These are phyloP conservation scores for Cyclotella baltica DNA, from an alignment of 108 stramenopile genomes.

Conservation along the genomic window DNA sequence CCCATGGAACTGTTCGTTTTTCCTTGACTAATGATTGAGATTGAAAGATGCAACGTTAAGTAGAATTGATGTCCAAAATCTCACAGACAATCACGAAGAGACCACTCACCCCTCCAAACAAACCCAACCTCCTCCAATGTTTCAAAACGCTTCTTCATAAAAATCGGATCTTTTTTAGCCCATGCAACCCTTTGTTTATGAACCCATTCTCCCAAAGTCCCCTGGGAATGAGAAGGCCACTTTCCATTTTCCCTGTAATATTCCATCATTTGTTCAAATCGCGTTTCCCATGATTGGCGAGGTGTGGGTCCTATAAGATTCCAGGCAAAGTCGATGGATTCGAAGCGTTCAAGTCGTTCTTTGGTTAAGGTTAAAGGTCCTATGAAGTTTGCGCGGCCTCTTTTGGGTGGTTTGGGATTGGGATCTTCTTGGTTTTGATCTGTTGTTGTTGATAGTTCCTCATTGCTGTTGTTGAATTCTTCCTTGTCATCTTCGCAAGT, in stretches of 20 bases:
- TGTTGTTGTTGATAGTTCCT: too few species aligned
- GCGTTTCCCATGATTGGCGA: constrained; percentile 1
- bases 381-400: background rate
- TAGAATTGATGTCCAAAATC: background rate
- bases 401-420: background rate
- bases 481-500: too few species aligned
- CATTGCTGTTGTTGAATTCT: too few species aligned
- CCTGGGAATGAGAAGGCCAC: constrained; percentile 2
- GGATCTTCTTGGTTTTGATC: background rate
- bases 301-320: background rate
- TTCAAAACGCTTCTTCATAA: constrained; percentile 7
- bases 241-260: background rate
- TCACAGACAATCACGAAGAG: background rate
- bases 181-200: constrained; percentile 6
- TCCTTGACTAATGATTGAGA: background rate
- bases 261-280: constrained; percentile 12
- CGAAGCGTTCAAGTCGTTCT: constrained; percentile 7
- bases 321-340: constrained; percentile 5
- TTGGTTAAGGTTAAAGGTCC: constrained; percentile 1
- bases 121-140: constrained; percentile 8
- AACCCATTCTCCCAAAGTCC: constrained; percentile 4
- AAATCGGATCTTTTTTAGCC: background rate
- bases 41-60: background rate
- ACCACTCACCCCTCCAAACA: background rate
- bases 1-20: constrained; percentile 9